phyloP scores from a whole-genome alignment of 768 basidiomycete species.

The Dentipellis fragilis region DNA sequence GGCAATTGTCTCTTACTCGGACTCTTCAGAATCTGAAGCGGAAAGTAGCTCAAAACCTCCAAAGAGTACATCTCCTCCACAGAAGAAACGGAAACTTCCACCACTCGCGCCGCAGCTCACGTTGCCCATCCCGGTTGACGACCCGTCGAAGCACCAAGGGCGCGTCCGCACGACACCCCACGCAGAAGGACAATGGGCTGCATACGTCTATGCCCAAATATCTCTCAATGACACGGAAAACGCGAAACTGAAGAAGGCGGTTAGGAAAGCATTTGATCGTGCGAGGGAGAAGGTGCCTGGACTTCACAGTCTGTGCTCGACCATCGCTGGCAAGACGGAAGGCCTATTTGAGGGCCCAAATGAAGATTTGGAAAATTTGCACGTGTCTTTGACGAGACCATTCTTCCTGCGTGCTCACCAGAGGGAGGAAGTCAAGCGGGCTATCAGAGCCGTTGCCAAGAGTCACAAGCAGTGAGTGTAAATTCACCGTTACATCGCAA shows the following conservation, averaged over 20 bases:
- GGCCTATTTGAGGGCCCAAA: constrained; percentile 4
- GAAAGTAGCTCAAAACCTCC: background rate
- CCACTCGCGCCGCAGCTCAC: constrained; percentile 40
- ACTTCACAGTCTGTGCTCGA: constrained; percentile 33
- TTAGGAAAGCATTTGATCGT: constrained; percentile 33
- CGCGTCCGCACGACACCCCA: constrained; percentile 66
- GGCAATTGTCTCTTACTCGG: constrained; percentile 6
- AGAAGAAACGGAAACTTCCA: constrained; percentile 48
- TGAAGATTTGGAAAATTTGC: constrained; percentile 39
- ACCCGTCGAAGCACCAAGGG: constrained; percentile 80
- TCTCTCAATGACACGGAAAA: constrained; percentile 24
- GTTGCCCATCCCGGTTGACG: constrained; percentile 44
- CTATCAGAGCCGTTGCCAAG: constrained; percentile 44
- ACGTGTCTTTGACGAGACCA: constrained; percentile 81
- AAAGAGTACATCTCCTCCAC: background rate
- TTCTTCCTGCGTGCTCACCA: constrained; percentile 75
- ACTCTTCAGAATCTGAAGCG: constrained; percentile 2
- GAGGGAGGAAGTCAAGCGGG: constrained; percentile 56
- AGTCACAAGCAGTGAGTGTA: constrained; percentile 34
- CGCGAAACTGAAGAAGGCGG: constrained; percentile 34
- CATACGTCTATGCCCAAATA: constrained; percentile 70
- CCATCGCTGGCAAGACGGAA: constrained; percentile 1
- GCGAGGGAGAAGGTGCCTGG: constrained; percentile 37
- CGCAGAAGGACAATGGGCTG: constrained; percentile 78
- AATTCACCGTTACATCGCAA: background rate